Percentiles rank a stretch among this genome's conserved stretches.
Evolutionary conservation across 306 rosid species (phyloP).

Genomic region (Myrica gale): DNA sequence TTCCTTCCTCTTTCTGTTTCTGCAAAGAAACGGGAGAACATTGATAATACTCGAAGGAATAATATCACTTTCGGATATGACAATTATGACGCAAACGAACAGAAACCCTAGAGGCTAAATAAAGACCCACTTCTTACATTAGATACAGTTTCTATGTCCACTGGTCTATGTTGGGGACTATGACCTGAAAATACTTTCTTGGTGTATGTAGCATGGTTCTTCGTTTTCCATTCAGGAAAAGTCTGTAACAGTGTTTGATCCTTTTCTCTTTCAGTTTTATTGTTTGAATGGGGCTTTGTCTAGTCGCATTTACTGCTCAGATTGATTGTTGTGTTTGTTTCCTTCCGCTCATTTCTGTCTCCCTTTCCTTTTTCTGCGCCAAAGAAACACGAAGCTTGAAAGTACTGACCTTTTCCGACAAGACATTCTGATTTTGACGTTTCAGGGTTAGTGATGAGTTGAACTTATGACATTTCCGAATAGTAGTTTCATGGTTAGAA

Average conservation of each 20-base stretch:
- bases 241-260: slow-evolving; percentile 23
- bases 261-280: slow-evolving; percentile 33
- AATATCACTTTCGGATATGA: slow-evolving; percentile 17
- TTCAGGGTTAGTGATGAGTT: slow-evolving; percentile 34
- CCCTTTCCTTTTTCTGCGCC: slow-evolving; percentile 5
- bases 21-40: slow-evolving; percentile 2
- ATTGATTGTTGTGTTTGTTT: slow-evolving; percentile 13
- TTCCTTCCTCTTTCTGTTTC: background rate
- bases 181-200: slow-evolving; percentile 10
- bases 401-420: slow-evolving; percentile 28
- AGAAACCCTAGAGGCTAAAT: slow-evolving; percentile 15
- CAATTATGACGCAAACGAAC: background rate
- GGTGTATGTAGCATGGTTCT: slow-evolving; percentile 30
- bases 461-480: slow-evolving; percentile 18
- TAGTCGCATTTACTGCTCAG: slow-evolving; percentile 19
- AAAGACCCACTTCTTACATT: background rate
- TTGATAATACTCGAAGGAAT: slow-evolving; percentile 21
- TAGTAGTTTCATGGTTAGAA: slow-evolving; percentile 35
- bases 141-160: background rate
- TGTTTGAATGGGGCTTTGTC: slow-evolving; percentile 16
- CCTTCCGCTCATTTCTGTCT: slow-evolving; percentile 17
- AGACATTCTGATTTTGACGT: slow-evolving; percentile 48
- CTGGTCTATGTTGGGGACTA: slow-evolving; percentile 20
- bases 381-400: slow-evolving; percentile 28
- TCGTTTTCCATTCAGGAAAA: slow-evolving; percentile 22